Evolutionary conservation across 139 green algal genomes (phyloP), one percentile per base, ranked within the genome.

Genomic region (Coccomyxa sp.): DNA sequence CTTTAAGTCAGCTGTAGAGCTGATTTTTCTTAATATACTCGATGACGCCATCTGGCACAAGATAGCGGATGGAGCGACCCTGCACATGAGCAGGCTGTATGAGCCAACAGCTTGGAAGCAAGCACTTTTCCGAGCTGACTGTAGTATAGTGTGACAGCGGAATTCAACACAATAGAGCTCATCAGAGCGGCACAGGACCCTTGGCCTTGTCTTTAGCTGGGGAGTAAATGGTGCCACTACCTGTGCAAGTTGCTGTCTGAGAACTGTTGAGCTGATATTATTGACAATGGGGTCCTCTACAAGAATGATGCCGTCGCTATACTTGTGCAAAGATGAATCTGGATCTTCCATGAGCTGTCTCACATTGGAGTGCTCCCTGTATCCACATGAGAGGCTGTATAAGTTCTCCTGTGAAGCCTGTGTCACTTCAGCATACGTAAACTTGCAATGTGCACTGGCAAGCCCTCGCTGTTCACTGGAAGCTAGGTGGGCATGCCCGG

Each of bases 241-340:
- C 34, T 36, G 12, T 9, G 24, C 68, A 37, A 27, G 29, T 37
- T 36, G 68, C 18, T 7, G 27, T 18, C 10, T 58, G 10, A 58
- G 10, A 68, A 37, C 70, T 0, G 86, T 87, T 24, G 85, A 86
- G 39, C 76, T 85, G 39, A 90, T 82, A 18, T 84, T 79, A 75
- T 85, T 86, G 35, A 71, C 70, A 31, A 87, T 64, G 7, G 76
- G 81, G 27, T 90, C 86, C 39, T 84, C 29, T 35, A 87, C 76
- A 10, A 90, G 14, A 1, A 80, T 39, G 9, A 90, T 73, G 54
- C 82, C 84, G 35, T 76, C 24, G 4, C 68, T 68, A 70, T 83
- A 79, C 39, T 76, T 40, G 68, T 85, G 50, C 33, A 90, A 74
- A n/a, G 86, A 37, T 1, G 70, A 82, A 36, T 73, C 82, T 14